These are phyloP conservation scores for Glycyrrhiza uralensis DNA, from an alignment of 306 rosid species.

Conservation along the genomic window DNA sequence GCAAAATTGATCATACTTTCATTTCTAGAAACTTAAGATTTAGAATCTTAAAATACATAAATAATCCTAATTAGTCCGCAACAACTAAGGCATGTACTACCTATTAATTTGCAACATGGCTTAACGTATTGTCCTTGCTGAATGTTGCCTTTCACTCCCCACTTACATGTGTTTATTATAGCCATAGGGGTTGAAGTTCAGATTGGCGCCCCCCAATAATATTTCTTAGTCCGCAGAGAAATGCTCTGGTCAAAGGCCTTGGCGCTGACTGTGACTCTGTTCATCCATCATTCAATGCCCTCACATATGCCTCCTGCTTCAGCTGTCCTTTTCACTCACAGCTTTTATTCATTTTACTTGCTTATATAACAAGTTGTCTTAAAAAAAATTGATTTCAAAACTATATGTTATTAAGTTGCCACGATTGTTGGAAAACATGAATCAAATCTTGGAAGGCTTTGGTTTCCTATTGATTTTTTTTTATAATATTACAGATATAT, in stretches of 20 bases:
- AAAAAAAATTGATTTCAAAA: not conserved
- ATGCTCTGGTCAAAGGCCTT: not conserved
- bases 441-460: not conserved
- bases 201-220: not conserved
- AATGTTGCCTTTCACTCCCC: slow-evolving; percentile 14
- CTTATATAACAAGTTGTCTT: not conserved
- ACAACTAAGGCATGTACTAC: not conserved
- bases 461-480: not conserved
- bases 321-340: not conserved
- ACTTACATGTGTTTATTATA: not conserved
- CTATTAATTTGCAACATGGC: not conserved
- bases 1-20: no score
- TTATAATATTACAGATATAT: no score
- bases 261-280: not conserved
- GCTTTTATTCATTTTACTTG: not conserved
- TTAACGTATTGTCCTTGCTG: not conserved
- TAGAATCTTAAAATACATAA: not conserved
- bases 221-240: not conserved
- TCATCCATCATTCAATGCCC: not conserved
- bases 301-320: not conserved
- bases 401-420: not conserved
- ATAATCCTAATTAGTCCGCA: not conserved
- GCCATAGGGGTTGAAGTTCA: not conserved
- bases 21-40: no score
- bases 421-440: not conserved